Conservation (phyloP, 805 yeast genomes). For the Blastobotrys muscicola region DNA sequence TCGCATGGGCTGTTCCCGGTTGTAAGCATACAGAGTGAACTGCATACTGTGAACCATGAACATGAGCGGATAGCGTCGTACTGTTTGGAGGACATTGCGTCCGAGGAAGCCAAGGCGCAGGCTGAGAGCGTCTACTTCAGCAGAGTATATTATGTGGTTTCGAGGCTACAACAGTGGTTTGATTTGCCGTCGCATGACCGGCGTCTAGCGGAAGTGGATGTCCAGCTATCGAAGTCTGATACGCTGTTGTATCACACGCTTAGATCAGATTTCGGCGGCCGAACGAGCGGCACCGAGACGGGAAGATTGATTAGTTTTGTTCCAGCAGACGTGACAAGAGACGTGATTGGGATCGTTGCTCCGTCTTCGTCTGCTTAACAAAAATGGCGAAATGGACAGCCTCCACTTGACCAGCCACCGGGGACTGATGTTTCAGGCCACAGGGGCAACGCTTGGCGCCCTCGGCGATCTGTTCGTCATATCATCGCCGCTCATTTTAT, state of each 20-base stretch:
- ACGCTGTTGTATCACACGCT: conserved; percentile 4
- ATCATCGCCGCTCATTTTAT: no score
- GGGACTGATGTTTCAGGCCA: no score
- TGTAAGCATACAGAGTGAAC: conserved; percentile 1
- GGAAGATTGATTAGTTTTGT: conserved; percentile 7
- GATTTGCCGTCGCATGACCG: conserved; percentile 1
- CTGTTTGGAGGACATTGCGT: conserved; percentile 5
- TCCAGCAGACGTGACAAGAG: not conserved
- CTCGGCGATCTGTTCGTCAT: no score
- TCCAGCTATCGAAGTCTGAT: conserved; percentile 4
- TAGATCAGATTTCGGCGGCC: not conserved
- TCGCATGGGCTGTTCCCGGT: conserved; percentile 4
- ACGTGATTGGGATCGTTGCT: not conserved
- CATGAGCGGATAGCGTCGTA: conserved; percentile 5
- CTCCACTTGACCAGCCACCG: no score
- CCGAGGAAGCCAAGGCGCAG: not conserved
- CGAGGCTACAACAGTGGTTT: conserved; percentile 6
- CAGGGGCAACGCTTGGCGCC: no score
- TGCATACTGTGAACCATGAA: conserved; percentile 1
- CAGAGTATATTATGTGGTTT: conserved; percentile 3
- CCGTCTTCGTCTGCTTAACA: no score
- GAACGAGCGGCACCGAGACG: conserved; percentile 1
- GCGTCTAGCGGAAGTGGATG: conserved; percentile 2
- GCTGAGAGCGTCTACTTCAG: conserved; percentile 1
- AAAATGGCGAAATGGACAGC: no score